Evolutionary conservation across 805 yeast species (phyloP).

Genomic region (Jamesozyma spencerorum): DNA sequence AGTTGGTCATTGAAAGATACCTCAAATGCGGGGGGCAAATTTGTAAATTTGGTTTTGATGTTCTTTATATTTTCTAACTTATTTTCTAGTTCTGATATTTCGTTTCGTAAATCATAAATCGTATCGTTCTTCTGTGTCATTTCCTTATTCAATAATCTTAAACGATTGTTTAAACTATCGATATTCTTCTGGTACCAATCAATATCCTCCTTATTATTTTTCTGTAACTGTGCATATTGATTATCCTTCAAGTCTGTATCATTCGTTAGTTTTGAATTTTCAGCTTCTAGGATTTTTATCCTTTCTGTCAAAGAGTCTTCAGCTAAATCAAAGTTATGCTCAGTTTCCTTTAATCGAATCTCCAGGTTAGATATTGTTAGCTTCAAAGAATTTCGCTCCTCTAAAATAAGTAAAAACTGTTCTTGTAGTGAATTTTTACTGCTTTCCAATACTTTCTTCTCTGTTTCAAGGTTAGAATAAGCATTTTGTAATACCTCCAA

Average conservation of each 20-base stretch:
- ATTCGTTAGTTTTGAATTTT: neutral
- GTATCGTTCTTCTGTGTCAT: neutral
- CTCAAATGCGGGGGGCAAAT: neutral
- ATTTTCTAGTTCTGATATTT: neutral
- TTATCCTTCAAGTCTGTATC: neutral
- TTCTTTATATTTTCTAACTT: neutral
- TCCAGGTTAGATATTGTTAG: neutral
- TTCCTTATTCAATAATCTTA: neutral
- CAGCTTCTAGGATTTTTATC: neutral
- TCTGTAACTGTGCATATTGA: neutral
- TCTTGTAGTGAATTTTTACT: neutral
- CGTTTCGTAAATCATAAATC: neutral
- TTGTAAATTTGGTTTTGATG: neutral
- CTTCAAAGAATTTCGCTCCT: slow-evolving; percentile 1
- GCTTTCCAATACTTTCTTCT: neutral
- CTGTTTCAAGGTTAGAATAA: neutral
- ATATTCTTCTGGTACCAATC: slow-evolving; percentile 52
- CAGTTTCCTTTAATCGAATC: neutral
- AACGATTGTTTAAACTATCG: slow-evolving; percentile 36
- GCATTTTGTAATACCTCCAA: neutral
- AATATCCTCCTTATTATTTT: slow-evolving; percentile 39
- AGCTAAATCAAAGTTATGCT: neutral
- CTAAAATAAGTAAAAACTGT: neutral
- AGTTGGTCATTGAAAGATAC: neutral
- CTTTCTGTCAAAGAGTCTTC: neutral